Evolutionary conservation across 768 basidiomycete species (phyloP).

Genomic region (Macrolepiota dolichaula): DNA sequence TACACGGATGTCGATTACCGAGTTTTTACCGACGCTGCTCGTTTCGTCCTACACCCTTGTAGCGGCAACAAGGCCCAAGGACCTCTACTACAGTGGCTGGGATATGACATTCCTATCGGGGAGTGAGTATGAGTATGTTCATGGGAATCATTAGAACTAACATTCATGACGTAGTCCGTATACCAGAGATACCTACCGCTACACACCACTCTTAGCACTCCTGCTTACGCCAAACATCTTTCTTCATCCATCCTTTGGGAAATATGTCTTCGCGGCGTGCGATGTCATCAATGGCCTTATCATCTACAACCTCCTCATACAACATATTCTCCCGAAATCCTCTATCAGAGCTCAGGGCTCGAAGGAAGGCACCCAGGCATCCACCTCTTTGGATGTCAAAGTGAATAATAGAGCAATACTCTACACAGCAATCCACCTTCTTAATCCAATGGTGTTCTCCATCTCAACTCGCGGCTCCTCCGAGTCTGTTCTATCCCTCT

Average conservation of each 20-base stretch:
- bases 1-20: conserved; percentile 99
- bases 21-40: conserved; percentile 91
- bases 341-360: conserved; percentile 4
- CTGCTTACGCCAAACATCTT: conserved; percentile 78
- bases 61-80: conserved; percentile 58
- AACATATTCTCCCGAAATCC: conserved; percentile 38
- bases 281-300: conserved; percentile 79
- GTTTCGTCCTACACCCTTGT: conserved; percentile 55
- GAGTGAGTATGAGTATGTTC: conserved; percentile 54
- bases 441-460: conserved; percentile 93
- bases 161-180: conserved; percentile 69
- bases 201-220: conserved; percentile 89
- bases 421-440: conserved; percentile 72
- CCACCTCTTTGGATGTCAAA: conserved; percentile 9
- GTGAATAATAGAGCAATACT: conserved; percentile 40
- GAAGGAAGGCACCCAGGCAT: neutral
- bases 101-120: conserved; percentile 45
- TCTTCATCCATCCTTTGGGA: conserved; percentile 85
- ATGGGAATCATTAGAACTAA: neutral
- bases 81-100: conserved; percentile 38
- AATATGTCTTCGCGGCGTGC: conserved; percentile 80
- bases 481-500: conserved; percentile 78
- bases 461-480: conserved; percentile 98
- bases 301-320: conserved; percentile 60
- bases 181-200: conserved; percentile 88